Evolutionary conservation across 345 rosid genomes (phyloP).

Genomic region (Populus davidiana): DNA sequence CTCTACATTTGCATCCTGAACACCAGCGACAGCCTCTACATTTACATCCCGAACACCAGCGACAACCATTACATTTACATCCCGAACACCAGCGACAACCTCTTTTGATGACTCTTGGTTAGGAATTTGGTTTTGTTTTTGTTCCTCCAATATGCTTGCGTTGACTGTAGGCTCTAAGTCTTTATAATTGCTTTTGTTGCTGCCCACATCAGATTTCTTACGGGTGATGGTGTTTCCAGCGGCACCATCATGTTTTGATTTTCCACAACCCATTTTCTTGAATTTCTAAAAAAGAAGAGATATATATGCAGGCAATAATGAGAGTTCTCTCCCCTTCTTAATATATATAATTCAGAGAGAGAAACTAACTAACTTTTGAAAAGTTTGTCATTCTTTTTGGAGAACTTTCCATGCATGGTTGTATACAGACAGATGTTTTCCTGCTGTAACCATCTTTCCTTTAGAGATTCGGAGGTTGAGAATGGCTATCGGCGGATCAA

Average conservation of each 20-base stretch:
- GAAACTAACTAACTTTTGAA: not conserved
- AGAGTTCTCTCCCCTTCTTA: not conserved
- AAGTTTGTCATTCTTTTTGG: not conserved
- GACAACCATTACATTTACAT: not conserved
- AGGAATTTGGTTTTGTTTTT: not conserved
- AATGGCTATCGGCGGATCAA: not conserved
- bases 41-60: not conserved
- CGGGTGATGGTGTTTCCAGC: slow-evolving; percentile 54
- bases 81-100: not conserved
- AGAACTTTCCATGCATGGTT: not conserved
- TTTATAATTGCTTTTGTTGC: not conserved
- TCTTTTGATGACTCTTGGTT: too few relatives aligned
- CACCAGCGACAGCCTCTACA: not conserved
- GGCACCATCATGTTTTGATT: slow-evolving; percentile 71
- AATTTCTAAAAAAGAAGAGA: not conserved
- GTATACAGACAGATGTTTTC: not conserved
- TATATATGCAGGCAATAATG: not conserved
- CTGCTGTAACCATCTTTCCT: slow-evolving; percentile 5
- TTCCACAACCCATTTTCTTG: slow-evolving; percentile 68
- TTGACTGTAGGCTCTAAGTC: not conserved
- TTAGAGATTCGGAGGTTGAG: slow-evolving; percentile 10
- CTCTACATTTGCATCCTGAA: slow-evolving; percentile 15
- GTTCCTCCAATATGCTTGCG: not conserved
- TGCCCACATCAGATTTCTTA: slow-evolving; percentile 34
- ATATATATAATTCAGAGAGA: not conserved